Conservation (phyloP, 2,329 filamentous ascomycete species). For the Alternaria gaisen region DNA sequence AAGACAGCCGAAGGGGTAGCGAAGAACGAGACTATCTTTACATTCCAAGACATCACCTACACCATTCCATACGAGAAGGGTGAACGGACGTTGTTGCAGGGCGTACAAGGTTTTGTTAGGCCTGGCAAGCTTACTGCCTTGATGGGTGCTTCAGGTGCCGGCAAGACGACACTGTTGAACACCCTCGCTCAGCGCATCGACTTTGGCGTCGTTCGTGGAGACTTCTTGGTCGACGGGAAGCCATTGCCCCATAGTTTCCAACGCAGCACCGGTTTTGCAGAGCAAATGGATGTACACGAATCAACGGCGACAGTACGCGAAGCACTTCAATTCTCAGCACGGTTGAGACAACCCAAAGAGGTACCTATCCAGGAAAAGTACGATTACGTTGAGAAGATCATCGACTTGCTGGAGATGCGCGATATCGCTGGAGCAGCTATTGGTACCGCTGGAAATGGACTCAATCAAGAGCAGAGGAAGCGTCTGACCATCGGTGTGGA, state of each 20-base stretch:
- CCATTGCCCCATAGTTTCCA: slow-evolving; percentile 71
- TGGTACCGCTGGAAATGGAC: slow-evolving; percentile 59
- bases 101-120: slow-evolving; percentile 84
- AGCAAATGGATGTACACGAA: slow-evolving; percentile 71
- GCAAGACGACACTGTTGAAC: slow-evolving; percentile 50
- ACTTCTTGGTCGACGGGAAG: slow-evolving; percentile 56
- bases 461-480: slow-evolving; percentile 72
- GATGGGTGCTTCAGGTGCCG: slow-evolving; percentile 70
- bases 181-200: slow-evolving; percentile 54
- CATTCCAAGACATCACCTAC: slow-evolving; percentile 87
- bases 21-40: slow-evolving; percentile 70
- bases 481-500: slow-evolving; percentile 71
- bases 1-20: slow-evolving; percentile 60
- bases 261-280: slow-evolving; percentile 82
- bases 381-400: slow-evolving; percentile 71
- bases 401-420: slow-evolving; percentile 70
- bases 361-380: slow-evolving; percentile 68
- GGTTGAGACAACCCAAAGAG: slow-evolving; percentile 68
- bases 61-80: slow-evolving; percentile 64
- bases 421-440: slow-evolving; percentile 72
- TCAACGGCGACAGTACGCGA: slow-evolving; percentile 70
- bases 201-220: slow-evolving; percentile 56
- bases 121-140: slow-evolving; percentile 88
- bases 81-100: slow-evolving; percentile 61
- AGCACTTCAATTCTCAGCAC: slow-evolving; percentile 70